Evolutionary conservation across 768 basidiomycete species (phyloP), one percentile per base, ranked within the genome.

Genomic region (Tricholoma bakamatsutake): DNA sequence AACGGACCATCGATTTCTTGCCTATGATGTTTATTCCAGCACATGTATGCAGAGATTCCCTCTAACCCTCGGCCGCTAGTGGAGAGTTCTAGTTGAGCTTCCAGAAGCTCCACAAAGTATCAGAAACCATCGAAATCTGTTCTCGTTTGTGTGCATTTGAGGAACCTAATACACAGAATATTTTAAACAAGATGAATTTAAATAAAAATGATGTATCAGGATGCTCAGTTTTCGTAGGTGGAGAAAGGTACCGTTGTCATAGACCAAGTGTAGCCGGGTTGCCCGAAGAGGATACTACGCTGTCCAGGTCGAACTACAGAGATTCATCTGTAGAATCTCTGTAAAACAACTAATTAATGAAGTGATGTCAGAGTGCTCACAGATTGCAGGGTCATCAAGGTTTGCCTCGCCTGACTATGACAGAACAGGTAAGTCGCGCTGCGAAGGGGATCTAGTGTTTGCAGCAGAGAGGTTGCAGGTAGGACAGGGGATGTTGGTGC

Each of bases 1-100:
- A 10, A 35, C 51, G 74, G 64, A 12, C 67, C 67, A 40, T 69
- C 66, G 30, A 67, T 53, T 40, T 67, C 68, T 2, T 48, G 45
- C 18, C 61, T 64, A n/a, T 64, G 64, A 8, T 68, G 67, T 40
- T 66, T 66, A 33, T 58, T 57, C 68, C 67, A 69, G 15, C 60
- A 60, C 27, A 67, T 64, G 57, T 75, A 73, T 2, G 62, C 64
- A 0, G 77, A 77, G 55, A 67, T 73, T 1, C 80, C 79, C 4
- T 79, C 72, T 65, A 54, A 21, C 30, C 35, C 50, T 27, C 35
- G 50, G 21, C 50, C 35, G 10, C 50, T 39, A 24, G 39, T 15
- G 11, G 6, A 34, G 5, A n/a, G 21, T 4, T 3, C 9, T 1
- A 13, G 33, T 24, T 35, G 6, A 35, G 5, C 34, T 11, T 34